phyloP scores from a whole-genome alignment of 441 rosid species.

The Biscutella laevigata region DNA sequence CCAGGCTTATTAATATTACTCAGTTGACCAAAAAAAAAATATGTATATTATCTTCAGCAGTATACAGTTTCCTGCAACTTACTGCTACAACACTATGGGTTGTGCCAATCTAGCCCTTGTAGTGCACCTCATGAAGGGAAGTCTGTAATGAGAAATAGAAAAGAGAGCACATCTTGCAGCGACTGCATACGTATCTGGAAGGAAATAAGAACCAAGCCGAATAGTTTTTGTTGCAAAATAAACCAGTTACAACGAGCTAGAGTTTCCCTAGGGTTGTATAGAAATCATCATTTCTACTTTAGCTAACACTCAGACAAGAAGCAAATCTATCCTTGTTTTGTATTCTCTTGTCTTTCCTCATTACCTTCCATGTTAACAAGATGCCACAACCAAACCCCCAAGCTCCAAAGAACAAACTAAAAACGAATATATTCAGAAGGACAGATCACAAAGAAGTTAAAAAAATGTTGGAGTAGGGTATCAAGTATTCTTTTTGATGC shows the following conservation, averaged over 20 bases:
- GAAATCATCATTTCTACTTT: constrained; percentile 19
- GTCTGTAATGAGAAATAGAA: too few relatives aligned
- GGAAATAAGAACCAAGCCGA: too few relatives aligned
- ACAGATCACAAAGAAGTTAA: constrained; percentile 6
- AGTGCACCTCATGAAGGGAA: too few relatives aligned
- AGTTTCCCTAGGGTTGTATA: constrained; percentile 9
- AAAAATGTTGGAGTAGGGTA: not conserved
- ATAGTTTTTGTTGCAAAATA: not conserved
- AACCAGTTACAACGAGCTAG: constrained; percentile 1
- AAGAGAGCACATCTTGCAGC: too few relatives aligned
- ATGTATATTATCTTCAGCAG: too few relatives aligned
- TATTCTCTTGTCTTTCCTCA: constrained; percentile 6
- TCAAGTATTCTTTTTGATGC: constrained; percentile 67
- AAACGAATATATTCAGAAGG: too few relatives aligned
- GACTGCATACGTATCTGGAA: not conserved
- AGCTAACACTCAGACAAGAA: constrained; percentile 5
- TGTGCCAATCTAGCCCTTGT: too few relatives aligned
- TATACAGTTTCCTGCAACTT: too few relatives aligned
- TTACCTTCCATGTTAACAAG: constrained; percentile 22
- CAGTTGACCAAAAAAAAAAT: too few relatives aligned
- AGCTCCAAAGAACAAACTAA: constrained; percentile 4
- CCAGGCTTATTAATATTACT: too few relatives aligned
- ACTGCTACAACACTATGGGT: too few relatives aligned
- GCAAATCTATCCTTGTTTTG: constrained; percentile 10
- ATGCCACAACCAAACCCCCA: constrained; percentile 12